Conservation (phyloP, 2,329 filamentous ascomycete genomes). For the Alternaria sp. region DNA sequence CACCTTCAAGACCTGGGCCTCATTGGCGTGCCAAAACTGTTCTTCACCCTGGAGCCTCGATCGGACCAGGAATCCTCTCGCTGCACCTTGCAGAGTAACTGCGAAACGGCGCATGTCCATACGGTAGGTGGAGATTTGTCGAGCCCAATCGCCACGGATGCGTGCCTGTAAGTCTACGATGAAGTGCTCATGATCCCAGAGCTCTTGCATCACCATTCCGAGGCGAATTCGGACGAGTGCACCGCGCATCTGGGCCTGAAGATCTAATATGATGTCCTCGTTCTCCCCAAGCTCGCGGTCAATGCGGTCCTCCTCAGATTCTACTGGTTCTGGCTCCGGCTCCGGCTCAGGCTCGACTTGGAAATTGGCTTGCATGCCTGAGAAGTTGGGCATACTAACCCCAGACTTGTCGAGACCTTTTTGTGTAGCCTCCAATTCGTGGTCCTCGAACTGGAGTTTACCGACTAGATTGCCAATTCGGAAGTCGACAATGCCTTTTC, state of each 20-base stretch:
- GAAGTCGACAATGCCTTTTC: conserved; percentile 93
- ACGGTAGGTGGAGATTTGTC: conserved; percentile 82
- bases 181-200: conserved; percentile 85
- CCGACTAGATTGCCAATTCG: conserved; percentile 96
- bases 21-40: conserved; percentile 71
- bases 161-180: conserved; percentile 84
- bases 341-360: conserved; percentile 84
- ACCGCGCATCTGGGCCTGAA: conserved; percentile 87
- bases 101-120: conserved; percentile 84
- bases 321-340: conserved; percentile 74
- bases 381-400: conserved; percentile 95
- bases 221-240: conserved; percentile 78
- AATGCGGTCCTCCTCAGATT: conserved; percentile 89
- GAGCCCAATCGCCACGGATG: conserved; percentile 84
- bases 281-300: conserved; percentile 81
- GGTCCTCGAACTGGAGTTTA: conserved; percentile 95
- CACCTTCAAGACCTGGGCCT: conserved; percentile 75
- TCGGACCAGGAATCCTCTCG: conserved; percentile 77
- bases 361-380: conserved; percentile 95
- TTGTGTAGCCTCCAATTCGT: conserved; percentile 95
- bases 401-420: conserved; percentile 96
- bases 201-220: conserved; percentile 80
- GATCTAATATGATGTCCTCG: conserved; percentile 72
- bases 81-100: conserved; percentile 76
- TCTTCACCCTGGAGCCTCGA: conserved; percentile 67